Conservation (phyloP, 495 filamentous ascomycete species). For the Talaromyces thailandensis region DNA sequence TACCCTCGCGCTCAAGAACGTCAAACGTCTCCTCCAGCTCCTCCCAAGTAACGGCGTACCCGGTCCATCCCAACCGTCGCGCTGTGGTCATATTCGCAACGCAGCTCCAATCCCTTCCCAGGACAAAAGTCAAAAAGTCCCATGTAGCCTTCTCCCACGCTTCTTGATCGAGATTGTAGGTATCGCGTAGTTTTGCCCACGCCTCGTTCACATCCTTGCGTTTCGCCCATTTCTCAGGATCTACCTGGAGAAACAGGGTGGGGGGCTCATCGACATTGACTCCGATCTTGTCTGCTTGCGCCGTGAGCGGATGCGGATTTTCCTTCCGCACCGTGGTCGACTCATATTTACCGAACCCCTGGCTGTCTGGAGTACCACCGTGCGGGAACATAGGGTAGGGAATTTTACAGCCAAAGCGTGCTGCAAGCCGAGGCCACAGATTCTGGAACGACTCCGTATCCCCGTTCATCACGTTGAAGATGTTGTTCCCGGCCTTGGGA, state of each 20-base stretch:
- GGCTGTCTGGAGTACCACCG: conserved; percentile 1
- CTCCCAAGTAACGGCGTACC: conserved; percentile 42
- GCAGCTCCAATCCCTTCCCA: conserved; percentile 38
- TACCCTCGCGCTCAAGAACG: conserved; percentile 27
- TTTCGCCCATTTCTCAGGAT: conserved; percentile 43
- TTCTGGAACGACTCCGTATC: conserved; percentile 41
- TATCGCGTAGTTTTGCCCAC: conserved; percentile 34
- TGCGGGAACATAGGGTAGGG: conserved; percentile 34
- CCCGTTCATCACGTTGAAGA: conserved; percentile 36
- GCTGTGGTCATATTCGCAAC: conserved; percentile 51
- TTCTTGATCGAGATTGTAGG: conserved; percentile 36
- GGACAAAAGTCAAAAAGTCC: conserved; percentile 39
- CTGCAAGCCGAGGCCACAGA: conserved; percentile 35
- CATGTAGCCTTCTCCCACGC: conserved; percentile 49
- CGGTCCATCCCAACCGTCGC: conserved; percentile 31
- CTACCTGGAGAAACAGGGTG: conserved; percentile 34
- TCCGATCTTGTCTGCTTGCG: conserved; percentile 28
- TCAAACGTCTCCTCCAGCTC: conserved; percentile 37
- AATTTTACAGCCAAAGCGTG: conserved; percentile 24
- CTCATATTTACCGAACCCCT: conserved; percentile 10
- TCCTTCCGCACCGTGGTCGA: conserved; percentile 17
- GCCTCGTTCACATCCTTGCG: conserved; percentile 39
- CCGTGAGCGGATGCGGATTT: conserved; percentile 31
- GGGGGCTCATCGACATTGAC: conserved; percentile 19
- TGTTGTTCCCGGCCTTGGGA: conserved; percentile 29